Percentiles rank a stretch among this genome's conserved stretches.
phyloP scores from a whole-genome alignment of 345 rosid species.

The Camelina hispida region DNA sequence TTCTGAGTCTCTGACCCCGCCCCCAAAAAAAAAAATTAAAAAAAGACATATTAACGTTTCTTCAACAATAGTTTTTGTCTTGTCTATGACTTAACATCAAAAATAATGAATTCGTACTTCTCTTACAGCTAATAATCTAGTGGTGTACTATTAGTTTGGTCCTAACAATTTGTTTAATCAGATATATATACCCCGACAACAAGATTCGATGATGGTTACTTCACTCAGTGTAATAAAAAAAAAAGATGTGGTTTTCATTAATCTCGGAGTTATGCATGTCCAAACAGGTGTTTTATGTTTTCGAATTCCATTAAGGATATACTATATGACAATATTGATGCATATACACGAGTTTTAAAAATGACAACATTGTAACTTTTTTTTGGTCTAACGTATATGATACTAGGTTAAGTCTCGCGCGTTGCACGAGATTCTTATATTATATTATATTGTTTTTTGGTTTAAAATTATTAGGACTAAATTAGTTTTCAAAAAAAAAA shows the following conservation, averaged over 20 bases:
- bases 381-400: neutral
- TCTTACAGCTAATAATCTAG: neutral
- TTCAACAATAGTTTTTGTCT: neutral
- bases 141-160: neutral
- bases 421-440: too few relatives aligned
- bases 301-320: constrained; percentile 12
- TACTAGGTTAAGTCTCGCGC: too few relatives aligned
- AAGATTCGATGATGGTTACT: constrained; percentile 26
- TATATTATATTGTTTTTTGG: too few relatives aligned
- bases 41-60: neutral
- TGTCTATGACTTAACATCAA: neutral
- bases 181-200: constrained; percentile 26
- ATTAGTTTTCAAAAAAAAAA: too few relatives aligned
- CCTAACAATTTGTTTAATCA: neutral
- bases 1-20: too few relatives aligned
- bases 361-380: too few relatives aligned
- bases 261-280: constrained; percentile 22
- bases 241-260: constrained; percentile 25
- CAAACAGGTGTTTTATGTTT: constrained; percentile 23
- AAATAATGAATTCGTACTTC: neutral
- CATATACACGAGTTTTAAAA: too few relatives aligned
- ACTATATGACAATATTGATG: neutral
- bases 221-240: constrained; percentile 14
- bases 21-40: too few relatives aligned
- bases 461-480: too few relatives aligned